A percentile compares a stretch with the other conserved stretches of the same genome.
Evolutionary conservation across 148 eudicot species (phyloP).

Genomic region (Nepenthes gracilis): DNA sequence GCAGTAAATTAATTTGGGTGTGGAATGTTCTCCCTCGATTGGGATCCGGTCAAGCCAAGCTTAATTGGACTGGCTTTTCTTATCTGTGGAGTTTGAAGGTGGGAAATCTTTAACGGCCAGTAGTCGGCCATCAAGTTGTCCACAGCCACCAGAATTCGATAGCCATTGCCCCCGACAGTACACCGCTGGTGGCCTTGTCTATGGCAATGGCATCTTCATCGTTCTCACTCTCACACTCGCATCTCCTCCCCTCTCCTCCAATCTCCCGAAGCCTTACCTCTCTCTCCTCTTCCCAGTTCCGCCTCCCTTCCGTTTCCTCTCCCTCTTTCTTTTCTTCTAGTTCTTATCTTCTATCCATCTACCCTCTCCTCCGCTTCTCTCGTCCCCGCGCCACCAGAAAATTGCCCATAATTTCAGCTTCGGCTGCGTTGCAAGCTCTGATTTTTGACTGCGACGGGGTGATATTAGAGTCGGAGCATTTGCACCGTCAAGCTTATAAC

Average conservation of each 20-base stretch:
- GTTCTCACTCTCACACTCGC: too few relatives aligned
- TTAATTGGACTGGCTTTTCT: too few relatives aligned
- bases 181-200: too few relatives aligned
- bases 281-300: background rate
- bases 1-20: too few relatives aligned
- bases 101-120: too few relatives aligned
- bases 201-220: too few relatives aligned
- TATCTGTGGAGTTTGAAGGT: too few relatives aligned
- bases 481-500: constrained; percentile 92
- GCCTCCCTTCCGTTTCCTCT: background rate
- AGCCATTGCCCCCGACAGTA: too few relatives aligned
- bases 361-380: background rate
- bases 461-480: constrained; percentile 80
- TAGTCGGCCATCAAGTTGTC: too few relatives aligned
- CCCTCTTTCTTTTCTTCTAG: background rate
- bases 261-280: background rate
- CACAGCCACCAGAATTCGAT: too few relatives aligned
- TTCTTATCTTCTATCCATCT: background rate
- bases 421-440: constrained; percentile 37
- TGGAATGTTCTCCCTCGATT: too few relatives aligned
- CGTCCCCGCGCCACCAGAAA: background rate
- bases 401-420: background rate
- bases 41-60: too few relatives aligned
- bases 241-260: background rate
- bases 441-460: constrained; percentile 97